Base-by-base conservation (phyloP, 2,329 filamentous ascomycete species). In the Penicillium decumbens region DNA sequence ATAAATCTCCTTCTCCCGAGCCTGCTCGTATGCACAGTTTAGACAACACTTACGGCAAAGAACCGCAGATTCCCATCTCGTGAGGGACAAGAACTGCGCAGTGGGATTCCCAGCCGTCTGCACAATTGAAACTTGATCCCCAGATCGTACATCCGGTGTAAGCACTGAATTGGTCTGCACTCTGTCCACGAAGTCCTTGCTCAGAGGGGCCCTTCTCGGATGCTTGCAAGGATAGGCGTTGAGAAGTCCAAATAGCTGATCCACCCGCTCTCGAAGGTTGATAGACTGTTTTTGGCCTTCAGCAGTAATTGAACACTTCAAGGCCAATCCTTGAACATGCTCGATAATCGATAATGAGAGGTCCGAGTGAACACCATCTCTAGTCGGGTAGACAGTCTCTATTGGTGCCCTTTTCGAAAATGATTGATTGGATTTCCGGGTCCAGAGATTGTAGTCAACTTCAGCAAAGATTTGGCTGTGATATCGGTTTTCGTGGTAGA, bases 11-110 rank as follows among this genome's bases (percentile, higher is more conserved):
- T 44, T 43, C n/a, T 30, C 18, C 24, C 38, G 45, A 29, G 41
- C 25, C 27, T 49, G 47, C 35, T 49, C 33, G 23, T 43, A 44
- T 4, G 47, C 47, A 35, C 47, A 49, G 9, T 40, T 49, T 5
- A 44, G 23, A 28, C 41, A 44, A 25, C 35, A 44, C 13, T n/a
- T 18, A 10, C 29, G 27, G 27, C 41, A 49, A 6, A 49, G 28
- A 6, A 49, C 44, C 6, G 25, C 33, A 15, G 33, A 13, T 20
- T 33, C 24, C 45, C 29, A 25, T 35, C 35, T 18, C 24, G 29
- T 35, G 12, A 29, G 27, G 6, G 15, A 35, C 8, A 35, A 35
- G 15, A 35, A 35, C 15, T 35, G 32, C 18, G 32, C 32, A 4
- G 32, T 35, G 7, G 32, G 32, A 10, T 35, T 35, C 9, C 32